Base-by-base conservation (phyloP, 495 filamentous ascomycete species). In the Pyrenula massariospora region DNA sequence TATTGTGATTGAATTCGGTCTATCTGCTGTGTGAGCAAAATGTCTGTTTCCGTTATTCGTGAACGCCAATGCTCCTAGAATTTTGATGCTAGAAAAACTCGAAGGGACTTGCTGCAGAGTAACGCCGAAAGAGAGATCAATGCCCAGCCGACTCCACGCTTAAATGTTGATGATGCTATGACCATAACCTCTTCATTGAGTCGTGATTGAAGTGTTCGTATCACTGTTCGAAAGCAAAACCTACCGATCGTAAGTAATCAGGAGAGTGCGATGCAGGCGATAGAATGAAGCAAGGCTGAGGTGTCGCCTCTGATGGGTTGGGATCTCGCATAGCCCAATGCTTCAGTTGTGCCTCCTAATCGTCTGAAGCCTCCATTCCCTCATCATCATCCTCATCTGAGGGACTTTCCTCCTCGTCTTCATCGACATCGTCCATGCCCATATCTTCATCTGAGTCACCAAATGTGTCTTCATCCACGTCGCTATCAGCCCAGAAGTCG, bases 401-500 rank as follows among this genome's bases (percentile, higher is more conserved):
- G 5, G 31, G 31, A 42, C 31, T 42, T 42, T 42, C 31, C 23
- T 60, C 63, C 42, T 70, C 73, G 19, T 74, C 73, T 20, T 76
- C 75, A 3, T 79, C 77, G 22, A 77, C 74, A 24, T 82, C 76
- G 5, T 81, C 79, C 58, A 77, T 80, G 22, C 75, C 81, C 24
- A 74, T 73, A 2, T 80, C 82, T 55, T 82, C 77, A 31, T 80
- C 72, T 0, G 77, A 89, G 54, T 84, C 83, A 12, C 81, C 82
- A 69, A 94, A 92, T 53, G 87, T 81, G 54, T 87, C 81, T 59
- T 91, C 88, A 51, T 87, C 81, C 1, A 57, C 84, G 62, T 89
- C 89, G 48, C 81, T 86, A 60, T 91, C 91, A 36, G 77, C 80
- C 88, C 91, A 95, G 66, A 91, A 94, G 56, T 85, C 84, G 22